Conservation (phyloP, 148 eudicot species). For the Drosera capensis region DNA sequence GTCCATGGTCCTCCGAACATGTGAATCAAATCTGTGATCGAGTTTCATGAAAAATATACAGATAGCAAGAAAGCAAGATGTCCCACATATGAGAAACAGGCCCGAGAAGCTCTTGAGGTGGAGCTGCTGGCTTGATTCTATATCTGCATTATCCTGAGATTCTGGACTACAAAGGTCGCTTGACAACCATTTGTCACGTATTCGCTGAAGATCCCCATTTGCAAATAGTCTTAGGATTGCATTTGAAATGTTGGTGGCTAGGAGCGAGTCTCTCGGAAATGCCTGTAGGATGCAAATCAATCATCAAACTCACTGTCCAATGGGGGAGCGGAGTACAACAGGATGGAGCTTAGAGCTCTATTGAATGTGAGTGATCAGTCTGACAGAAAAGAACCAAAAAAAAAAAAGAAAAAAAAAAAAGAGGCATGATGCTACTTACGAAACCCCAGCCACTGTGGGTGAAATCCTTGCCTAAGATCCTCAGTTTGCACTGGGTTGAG, state of each 20-base stretch:
- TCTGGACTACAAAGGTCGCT: constrained; percentile 42
- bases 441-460: constrained; percentile 96
- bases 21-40: constrained; percentile 20
- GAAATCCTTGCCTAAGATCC: constrained; percentile 76
- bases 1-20: constrained; percentile 9
- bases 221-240: constrained; percentile 74
- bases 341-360: not conserved
- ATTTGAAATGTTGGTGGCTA: constrained; percentile 78
- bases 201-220: constrained; percentile 84
- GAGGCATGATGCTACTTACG: constrained; percentile 32
- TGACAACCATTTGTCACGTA: constrained; percentile 90
- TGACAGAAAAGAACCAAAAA: not conserved
- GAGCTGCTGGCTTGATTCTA: constrained; percentile 79
- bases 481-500: constrained; percentile 63
- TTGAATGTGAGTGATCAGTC: not conserved
- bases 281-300: constrained; percentile 26
- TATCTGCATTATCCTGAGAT: constrained; percentile 56
- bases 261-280: constrained; percentile 89
- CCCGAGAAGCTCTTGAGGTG: constrained; percentile 83
- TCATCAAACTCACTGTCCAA: not conserved
- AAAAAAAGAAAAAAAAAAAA: no score
- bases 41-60: constrained; percentile 44
- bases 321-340: not conserved
- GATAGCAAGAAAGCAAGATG: constrained; percentile 57
- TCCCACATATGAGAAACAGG: constrained; percentile 62